Conservation (phyloP, 768 basidiomycete genomes). For the Tephrocybe sp. region DNA sequence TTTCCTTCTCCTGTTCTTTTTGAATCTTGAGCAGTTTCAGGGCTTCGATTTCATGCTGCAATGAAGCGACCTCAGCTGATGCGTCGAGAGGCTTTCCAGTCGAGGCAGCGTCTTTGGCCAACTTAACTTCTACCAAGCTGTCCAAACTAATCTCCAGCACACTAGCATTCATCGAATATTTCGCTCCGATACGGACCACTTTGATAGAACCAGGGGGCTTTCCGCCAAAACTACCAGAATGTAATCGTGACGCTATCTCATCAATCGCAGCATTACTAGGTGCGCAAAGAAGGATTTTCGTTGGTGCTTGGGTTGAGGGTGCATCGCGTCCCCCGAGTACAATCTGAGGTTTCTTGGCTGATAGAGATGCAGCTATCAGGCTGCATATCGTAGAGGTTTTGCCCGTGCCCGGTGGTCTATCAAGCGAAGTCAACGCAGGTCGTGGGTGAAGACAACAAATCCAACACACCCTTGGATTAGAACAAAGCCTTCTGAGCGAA, state of each 20-base stretch:
- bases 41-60: slow-evolving; percentile 68
- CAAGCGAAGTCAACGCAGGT: background rate
- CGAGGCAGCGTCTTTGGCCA: slow-evolving; percentile 41
- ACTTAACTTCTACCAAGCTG: slow-evolving; percentile 75
- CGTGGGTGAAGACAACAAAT: background rate
- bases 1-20: slow-evolving; percentile 58
- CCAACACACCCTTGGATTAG: slow-evolving; percentile 87
- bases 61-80: slow-evolving; percentile 50
- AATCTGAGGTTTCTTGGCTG: slow-evolving; percentile 55
- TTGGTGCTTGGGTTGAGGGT: slow-evolving; percentile 38
- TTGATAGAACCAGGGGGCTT: slow-evolving; percentile 59
- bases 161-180: slow-evolving; percentile 68
- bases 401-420: slow-evolving; percentile 94
- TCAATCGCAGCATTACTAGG: slow-evolving; percentile 99
- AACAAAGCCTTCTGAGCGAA: slow-evolving; percentile 73
- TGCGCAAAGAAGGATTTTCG: slow-evolving; percentile 86
- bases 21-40: slow-evolving; percentile 57
- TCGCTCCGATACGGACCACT: slow-evolving; percentile 88
- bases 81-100: slow-evolving; percentile 40
- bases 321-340: slow-evolving; percentile 49
- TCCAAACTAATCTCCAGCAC: slow-evolving; percentile 89
- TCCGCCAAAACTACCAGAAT: slow-evolving; percentile 66
- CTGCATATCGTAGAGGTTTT: slow-evolving; percentile 98
- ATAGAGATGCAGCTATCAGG: slow-evolving; percentile 80
- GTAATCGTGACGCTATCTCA: slow-evolving; percentile 87